phyloP scores from a whole-genome alignment of 352 stramenopile genomes.

The Pythium dissotocum region DNA sequence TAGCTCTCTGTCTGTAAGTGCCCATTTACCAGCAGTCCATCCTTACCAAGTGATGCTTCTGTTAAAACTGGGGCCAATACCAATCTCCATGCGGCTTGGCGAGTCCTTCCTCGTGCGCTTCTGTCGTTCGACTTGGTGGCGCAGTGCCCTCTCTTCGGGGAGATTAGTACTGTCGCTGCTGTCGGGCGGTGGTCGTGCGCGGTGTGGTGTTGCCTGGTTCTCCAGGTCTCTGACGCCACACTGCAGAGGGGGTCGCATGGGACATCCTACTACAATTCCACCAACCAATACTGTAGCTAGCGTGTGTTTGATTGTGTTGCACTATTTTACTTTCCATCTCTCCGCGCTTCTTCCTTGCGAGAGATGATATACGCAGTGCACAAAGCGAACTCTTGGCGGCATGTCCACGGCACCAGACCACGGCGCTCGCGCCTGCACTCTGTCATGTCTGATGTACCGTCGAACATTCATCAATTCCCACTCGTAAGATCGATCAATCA shows the following conservation, averaged over 20 bases:
- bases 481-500: no score
- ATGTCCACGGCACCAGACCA: slow-evolving; percentile 4
- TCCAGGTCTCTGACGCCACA: slow-evolving; percentile 5
- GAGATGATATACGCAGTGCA: slow-evolving; percentile 86
- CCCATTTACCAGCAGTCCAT: slow-evolving; percentile 76
- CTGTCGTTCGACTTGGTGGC: slow-evolving; percentile 24
- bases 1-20: not conserved
- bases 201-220: slow-evolving; percentile 7
- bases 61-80: slow-evolving; percentile 82
- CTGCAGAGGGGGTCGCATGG: slow-evolving; percentile 22
- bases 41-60: slow-evolving; percentile 46
- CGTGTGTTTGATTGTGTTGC: slow-evolving; percentile 15
- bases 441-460: slow-evolving; percentile 9
- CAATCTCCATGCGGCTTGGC: slow-evolving; percentile 29
- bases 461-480: slow-evolving; percentile 4
- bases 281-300: not conserved
- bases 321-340: slow-evolving; percentile 79
- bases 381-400: slow-evolving; percentile 37
- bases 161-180: slow-evolving; percentile 24
- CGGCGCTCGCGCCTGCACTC: slow-evolving; percentile 2
- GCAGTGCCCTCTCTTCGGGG: slow-evolving; percentile 26
- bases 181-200: slow-evolving; percentile 8
- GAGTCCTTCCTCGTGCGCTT: slow-evolving; percentile 27
- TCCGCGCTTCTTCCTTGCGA: slow-evolving; percentile 39
- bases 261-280: slow-evolving; percentile 6